Base-by-base conservation (phyloP, 2,329 filamentous ascomycete species). In the Scedosporium minutisporum region DNA sequence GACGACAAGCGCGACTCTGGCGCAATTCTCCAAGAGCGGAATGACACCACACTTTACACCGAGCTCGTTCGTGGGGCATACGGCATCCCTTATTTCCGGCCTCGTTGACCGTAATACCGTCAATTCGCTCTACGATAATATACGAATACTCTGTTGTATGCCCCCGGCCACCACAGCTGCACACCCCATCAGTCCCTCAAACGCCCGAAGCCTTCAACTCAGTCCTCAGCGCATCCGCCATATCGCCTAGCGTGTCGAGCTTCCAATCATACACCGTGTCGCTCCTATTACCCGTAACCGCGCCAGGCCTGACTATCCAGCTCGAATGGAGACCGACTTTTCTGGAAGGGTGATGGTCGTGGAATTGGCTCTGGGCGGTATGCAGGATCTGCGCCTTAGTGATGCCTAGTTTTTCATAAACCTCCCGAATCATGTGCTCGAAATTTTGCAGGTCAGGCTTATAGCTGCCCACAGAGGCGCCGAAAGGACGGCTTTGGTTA, bases 361-460 rank as follows among this genome's bases (percentile, higher is more conserved):
- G 85, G 53, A 82, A 84, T 70, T 89, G 79, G 66, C 85, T 88
- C 74, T 90, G 86, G 12, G 88, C 88, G 25, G 86, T 86, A 73
- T 88, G 84, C 62, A 89, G 69, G 5, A 91, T 77, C 68, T 83
- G 72, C 0, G 74, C 74, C 66, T 82, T 84, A 60, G 77, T 73
- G 0, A 87, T 71, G 0, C 82, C 83, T 67, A 88, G 84, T 18
- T 79, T 77, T 1, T 74, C 68, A 68, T 81, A 64, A 2, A 84
- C 80, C 58, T 82, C 75, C 10, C 75, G 71, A 4, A 90, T 70
- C 78, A 91, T 78, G 69, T 86, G 85, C 63, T 84, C 78, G 64
- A 91, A 91, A 65, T 91, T 90, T 60, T 76, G 74, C 33, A 76
- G 68, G 66, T 86, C 79, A 0, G 89, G 89, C 74, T 91, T 92